phyloP scores from a whole-genome alignment of 2,329 filamentous ascomycete genomes.

The Colletotrichum filicis region DNA sequence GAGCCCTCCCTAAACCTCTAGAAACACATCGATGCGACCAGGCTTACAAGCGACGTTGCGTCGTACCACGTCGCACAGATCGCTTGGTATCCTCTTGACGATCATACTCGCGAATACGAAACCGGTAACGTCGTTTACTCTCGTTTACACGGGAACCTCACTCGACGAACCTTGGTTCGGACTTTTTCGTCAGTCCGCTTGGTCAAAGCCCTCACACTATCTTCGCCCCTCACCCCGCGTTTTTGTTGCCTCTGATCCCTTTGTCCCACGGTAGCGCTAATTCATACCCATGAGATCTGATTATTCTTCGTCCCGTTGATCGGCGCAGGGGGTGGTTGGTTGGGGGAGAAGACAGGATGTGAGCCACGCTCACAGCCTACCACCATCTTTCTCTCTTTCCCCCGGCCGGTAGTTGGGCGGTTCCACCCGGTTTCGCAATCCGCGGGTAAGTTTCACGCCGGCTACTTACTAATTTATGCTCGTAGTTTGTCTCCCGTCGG shows the following conservation, averaged over 20 bases:
- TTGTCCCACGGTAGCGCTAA: background rate
- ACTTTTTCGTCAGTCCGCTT: constrained; percentile 1
- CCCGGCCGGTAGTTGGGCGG: constrained; percentile 3
- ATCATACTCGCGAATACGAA: constrained; percentile 23
- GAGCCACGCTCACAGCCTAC: background rate
- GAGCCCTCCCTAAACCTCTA: background rate
- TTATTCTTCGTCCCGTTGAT: constrained; percentile 5
- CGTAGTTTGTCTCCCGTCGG: background rate
- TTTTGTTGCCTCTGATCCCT: background rate
- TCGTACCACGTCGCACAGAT: background rate
- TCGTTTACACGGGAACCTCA: background rate
- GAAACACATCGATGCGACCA: background rate
- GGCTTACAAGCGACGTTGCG: background rate
- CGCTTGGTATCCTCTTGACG: background rate
- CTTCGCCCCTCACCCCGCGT: constrained; percentile 1
- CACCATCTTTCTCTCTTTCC: background rate
- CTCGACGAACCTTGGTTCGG: constrained; percentile 20
- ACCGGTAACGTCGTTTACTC: background rate
- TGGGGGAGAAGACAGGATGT: background rate
- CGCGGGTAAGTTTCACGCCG: constrained; percentile 3
- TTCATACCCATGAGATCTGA: background rate
- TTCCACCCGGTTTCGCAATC: constrained; percentile 22
- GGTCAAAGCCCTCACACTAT: background rate
- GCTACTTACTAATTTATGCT: background rate
- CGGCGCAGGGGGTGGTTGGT: background rate